Percentiles rank a stretch among this genome's conserved stretches.
Evolutionary conservation across 495 filamentous ascomycete genomes (phyloP).

Genomic region (Pseudoneurospora amorphoporcata): DNA sequence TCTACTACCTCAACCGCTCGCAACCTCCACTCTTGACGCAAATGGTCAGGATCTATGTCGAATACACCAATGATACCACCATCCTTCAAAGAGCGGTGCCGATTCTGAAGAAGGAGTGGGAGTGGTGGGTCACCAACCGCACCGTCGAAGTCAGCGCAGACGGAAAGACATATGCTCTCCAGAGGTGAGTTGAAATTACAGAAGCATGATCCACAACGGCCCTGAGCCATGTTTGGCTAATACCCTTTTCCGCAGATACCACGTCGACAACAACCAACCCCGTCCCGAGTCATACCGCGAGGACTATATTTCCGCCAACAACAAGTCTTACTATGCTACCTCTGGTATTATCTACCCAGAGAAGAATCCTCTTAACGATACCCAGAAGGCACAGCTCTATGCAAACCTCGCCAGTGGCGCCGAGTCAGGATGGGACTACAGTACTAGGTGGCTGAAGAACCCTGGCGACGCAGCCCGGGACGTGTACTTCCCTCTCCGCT

Average conservation of each 20-base stretch:
- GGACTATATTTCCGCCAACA: constrained; percentile 38
- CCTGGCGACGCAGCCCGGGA: constrained; percentile 35
- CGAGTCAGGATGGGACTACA: constrained; percentile 41
- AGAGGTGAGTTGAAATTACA: constrained; percentile 21
- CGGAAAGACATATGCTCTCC: constrained; percentile 29
- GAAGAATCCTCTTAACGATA: constrained; percentile 25
- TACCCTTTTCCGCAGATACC: constrained; percentile 20
- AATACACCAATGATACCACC: constrained; percentile 40
- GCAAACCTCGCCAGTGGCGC: constrained; percentile 39
- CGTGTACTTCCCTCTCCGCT: constrained; percentile 41
- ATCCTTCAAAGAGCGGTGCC: constrained; percentile 36
- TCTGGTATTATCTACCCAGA: constrained; percentile 41
- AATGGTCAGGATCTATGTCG: constrained; percentile 39
- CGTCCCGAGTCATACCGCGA: constrained; percentile 41
- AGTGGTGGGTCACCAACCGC: constrained; percentile 37
- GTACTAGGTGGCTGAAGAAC: constrained; percentile 26
- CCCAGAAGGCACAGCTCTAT: constrained; percentile 30
- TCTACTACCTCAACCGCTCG: constrained; percentile 40
- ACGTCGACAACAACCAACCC: constrained; percentile 38
- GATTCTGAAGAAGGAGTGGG: constrained; percentile 37
- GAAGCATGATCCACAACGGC: neutral
- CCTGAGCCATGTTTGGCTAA: neutral
- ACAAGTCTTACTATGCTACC: constrained; percentile 32
- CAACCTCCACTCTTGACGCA: constrained; percentile 39
- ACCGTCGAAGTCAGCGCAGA: constrained; percentile 24